Evolutionary conservation across 768 basidiomycete species (phyloP).

Genomic region (Naganishia antarctica): DNA sequence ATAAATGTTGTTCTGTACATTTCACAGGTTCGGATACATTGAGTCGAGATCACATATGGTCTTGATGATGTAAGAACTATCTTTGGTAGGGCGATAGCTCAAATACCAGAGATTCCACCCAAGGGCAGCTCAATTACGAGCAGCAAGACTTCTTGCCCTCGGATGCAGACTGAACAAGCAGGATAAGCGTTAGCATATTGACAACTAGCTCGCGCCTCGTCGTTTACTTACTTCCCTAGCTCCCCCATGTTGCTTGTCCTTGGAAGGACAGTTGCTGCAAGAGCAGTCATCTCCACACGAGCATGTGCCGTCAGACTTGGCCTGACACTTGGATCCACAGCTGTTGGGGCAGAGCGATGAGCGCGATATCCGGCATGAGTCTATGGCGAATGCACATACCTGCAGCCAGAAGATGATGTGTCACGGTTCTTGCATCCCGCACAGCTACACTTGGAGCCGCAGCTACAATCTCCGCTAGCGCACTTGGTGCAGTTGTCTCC

Average conservation of each 20-base stretch:
- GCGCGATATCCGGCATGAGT: background rate
- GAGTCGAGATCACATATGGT: no score
- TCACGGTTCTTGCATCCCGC: conserved; percentile 9
- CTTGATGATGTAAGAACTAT: no score
- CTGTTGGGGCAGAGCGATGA: background rate
- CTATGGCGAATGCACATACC: background rate
- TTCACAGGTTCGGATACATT: no score
- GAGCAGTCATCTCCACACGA: conserved; percentile 2
- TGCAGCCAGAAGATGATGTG: background rate
- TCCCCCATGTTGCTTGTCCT: background rate
- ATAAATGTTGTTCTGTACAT: no score
- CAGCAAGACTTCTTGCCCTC: conserved; percentile 19
- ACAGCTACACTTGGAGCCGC: background rate
- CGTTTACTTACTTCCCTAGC: background rate
- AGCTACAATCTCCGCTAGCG: conserved; percentile 1
- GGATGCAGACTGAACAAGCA: background rate
- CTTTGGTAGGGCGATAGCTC: background rate
- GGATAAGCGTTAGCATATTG: background rate
- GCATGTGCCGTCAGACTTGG: conserved; percentile 12
- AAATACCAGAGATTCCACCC: background rate
- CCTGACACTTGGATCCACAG: conserved; percentile 17
- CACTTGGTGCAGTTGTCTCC: conserved; percentile 14
- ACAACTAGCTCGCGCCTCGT: background rate
- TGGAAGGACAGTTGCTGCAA: conserved; percentile 18
- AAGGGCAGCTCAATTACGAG: background rate